Evolutionary conservation across 441 rosid species (phyloP).

Genomic region (Corymbia calophylla): DNA sequence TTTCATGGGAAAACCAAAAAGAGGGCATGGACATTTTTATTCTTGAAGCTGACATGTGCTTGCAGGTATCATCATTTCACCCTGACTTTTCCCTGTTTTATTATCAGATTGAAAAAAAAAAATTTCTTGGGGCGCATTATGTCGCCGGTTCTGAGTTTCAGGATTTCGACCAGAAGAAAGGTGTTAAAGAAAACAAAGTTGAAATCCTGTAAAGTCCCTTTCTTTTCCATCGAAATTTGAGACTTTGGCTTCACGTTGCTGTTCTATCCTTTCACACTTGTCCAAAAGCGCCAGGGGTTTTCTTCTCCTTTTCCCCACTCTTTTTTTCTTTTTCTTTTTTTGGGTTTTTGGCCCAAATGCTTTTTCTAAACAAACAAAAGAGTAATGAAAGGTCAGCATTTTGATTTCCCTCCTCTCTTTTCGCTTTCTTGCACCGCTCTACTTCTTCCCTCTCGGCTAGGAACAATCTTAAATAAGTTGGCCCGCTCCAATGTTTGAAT

Average conservation of each 20-base stretch:
- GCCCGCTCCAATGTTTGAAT: background rate
- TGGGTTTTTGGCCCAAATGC: constrained; percentile 1
- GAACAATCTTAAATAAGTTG: background rate
- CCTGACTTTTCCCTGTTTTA: background rate
- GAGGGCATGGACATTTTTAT: background rate
- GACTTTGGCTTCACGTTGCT: background rate
- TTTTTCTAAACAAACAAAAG: background rate
- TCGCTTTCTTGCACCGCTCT: constrained; percentile 16
- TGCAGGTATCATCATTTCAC: constrained; percentile 23
- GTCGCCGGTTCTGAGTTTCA: background rate
- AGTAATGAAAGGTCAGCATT: background rate
- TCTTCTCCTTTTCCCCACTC: background rate
- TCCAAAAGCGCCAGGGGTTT: background rate
- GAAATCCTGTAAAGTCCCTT: background rate
- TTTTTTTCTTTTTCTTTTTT: background rate
- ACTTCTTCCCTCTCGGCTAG: background rate
- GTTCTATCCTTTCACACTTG: background rate
- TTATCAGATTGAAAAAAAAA: background rate
- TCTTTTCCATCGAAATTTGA: background rate
- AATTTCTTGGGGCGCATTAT: background rate
- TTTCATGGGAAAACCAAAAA: constrained; percentile 19
- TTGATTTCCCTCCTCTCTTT: constrained; percentile 17
- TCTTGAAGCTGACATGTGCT: background rate
- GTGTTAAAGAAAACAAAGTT: background rate
- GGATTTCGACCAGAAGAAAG: background rate